Conservation (phyloP, 164 flowering plant species). For the Stephania japonica region DNA sequence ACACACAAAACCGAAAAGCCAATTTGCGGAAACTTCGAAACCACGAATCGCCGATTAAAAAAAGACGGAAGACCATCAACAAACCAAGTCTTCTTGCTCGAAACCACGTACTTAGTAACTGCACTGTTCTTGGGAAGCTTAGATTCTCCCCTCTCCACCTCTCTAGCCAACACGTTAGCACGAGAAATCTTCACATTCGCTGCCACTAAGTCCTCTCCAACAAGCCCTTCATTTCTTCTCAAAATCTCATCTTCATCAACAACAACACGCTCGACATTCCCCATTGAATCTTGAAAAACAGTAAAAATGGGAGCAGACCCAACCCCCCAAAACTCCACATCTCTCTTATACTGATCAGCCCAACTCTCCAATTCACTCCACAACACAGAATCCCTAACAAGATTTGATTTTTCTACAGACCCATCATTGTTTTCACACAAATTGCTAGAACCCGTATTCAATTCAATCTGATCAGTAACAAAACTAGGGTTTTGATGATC, state of each 20-base stretch:
- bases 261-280: constrained; percentile 45
- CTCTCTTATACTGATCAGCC: constrained; percentile 63
- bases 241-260: constrained; percentile 67
- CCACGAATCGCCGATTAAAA: constrained; percentile 15
- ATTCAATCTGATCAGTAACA: constrained; percentile 16
- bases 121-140: constrained; percentile 53
- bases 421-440: not conserved
- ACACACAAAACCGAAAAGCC: constrained; percentile 44
- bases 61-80: constrained; percentile 24
- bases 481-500: constrained; percentile 12
- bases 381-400: constrained; percentile 34
- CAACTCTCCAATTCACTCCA: constrained; percentile 52
- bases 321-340: constrained; percentile 64
- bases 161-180: constrained; percentile 54
- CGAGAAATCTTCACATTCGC: constrained; percentile 39
- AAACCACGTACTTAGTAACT: constrained; percentile 54
- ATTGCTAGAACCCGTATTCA: constrained; percentile 1
- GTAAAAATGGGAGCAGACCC: constrained; percentile 69
- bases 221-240: constrained; percentile 30
- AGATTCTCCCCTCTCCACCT: constrained; percentile 52
- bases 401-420: constrained; percentile 11
- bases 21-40: constrained; percentile 30
- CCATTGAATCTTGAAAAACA: constrained; percentile 46
- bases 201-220: constrained; percentile 26
- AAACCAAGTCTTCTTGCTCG: constrained; percentile 28